A percentile compares a stretch with the other conserved stretches of the same genome.
These are phyloP conservation scores for Phytophthora europaea DNA, from an alignment of 352 stramenopile genomes.

Conservation along the genomic window DNA sequence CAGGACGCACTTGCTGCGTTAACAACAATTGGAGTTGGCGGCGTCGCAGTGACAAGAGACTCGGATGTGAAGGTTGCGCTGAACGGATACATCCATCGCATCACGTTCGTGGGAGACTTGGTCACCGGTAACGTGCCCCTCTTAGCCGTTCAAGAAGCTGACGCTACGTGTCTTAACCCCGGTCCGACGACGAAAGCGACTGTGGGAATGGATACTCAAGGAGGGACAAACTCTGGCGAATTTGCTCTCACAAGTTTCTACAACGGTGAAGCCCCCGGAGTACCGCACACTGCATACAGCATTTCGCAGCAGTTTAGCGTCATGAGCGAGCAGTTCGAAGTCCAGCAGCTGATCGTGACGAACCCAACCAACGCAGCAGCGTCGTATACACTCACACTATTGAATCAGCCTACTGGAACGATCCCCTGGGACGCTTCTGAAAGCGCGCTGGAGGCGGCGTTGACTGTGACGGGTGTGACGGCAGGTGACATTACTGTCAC, in stretches of 20 bases:
- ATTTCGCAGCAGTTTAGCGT: slow-evolving; percentile 80
- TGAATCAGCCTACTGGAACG: slow-evolving; percentile 24
- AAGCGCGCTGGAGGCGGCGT: slow-evolving; percentile 44
- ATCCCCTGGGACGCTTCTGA: slow-evolving; percentile 78
- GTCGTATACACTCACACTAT: slow-evolving; percentile 54
- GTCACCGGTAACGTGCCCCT: slow-evolving; percentile 63
- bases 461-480: slow-evolving; percentile 27
- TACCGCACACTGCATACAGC: slow-evolving; percentile 57
- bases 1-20: slow-evolving; percentile 42
- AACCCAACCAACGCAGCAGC: slow-evolving; percentile 45
- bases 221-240: slow-evolving; percentile 35
- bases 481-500: slow-evolving; percentile 64
- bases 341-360: slow-evolving; percentile 64
- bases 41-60: slow-evolving; percentile 64
- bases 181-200: slow-evolving; percentile 21
- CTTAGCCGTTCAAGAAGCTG: slow-evolving; percentile 25
- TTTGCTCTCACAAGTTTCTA: slow-evolving; percentile 69
- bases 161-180: slow-evolving; percentile 16
- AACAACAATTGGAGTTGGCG: slow-evolving; percentile 40
- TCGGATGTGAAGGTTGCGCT: slow-evolving; percentile 42
- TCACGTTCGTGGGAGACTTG: slow-evolving; percentile 76
- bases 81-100: slow-evolving; percentile 66
- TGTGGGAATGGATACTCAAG: slow-evolving; percentile 30
- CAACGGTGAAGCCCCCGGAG: slow-evolving; percentile 55
- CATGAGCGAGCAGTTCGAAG: slow-evolving; percentile 74